These are phyloP conservation scores for Byssothecium circinans DNA, from an alignment of 2,329 filamentous ascomycete genomes.

Conservation along the genomic window DNA sequence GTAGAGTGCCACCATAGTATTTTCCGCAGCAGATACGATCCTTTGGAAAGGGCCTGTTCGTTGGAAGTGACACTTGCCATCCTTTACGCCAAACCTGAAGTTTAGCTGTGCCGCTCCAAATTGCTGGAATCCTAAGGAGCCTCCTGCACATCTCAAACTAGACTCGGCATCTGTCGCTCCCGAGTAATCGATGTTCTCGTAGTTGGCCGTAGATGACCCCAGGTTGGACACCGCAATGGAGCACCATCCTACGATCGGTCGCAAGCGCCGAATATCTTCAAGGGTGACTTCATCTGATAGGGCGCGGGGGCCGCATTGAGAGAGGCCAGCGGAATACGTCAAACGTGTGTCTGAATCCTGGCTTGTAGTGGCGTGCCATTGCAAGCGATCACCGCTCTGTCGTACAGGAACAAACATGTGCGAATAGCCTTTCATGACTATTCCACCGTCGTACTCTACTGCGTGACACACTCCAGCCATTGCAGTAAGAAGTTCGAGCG, in stretches of 20 bases:
- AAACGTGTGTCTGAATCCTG: constrained; percentile 10
- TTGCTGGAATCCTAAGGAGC: constrained; percentile 18
- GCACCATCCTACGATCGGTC: constrained; percentile 20
- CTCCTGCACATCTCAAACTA: constrained; percentile 8
- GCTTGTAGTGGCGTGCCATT: constrained; percentile 19
- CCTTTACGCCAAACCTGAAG: constrained; percentile 15
- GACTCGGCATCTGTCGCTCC: constrained; percentile 8
- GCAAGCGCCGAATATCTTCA: constrained; percentile 6
- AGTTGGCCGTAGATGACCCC: constrained; percentile 11
- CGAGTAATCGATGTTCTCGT: constrained; percentile 22
- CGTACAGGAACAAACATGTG: constrained; percentile 16
- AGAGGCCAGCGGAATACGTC: constrained; percentile 12
- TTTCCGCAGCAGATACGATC: constrained; percentile 15
- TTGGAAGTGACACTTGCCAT: constrained; percentile 19
- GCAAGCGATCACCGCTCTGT: constrained; percentile 9
- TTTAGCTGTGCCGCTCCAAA: constrained; percentile 13
- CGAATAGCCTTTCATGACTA: constrained; percentile 21
- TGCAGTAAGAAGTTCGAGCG: constrained; percentile 13
- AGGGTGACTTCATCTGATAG: constrained; percentile 11
- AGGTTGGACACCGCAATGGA: constrained; percentile 4
- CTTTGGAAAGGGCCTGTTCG: constrained; percentile 14
- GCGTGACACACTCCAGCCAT: constrained; percentile 15
- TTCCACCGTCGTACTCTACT: constrained; percentile 15
- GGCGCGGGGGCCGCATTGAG: constrained; percentile 8
- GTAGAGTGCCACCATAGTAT: constrained; percentile 14